A percentile compares a stretch with the other conserved stretches of the same genome.
These are phyloP conservation scores for Phoma sp. DNA, from an alignment of 2,329 filamentous ascomycete species.

Conservation along the genomic window DNA sequence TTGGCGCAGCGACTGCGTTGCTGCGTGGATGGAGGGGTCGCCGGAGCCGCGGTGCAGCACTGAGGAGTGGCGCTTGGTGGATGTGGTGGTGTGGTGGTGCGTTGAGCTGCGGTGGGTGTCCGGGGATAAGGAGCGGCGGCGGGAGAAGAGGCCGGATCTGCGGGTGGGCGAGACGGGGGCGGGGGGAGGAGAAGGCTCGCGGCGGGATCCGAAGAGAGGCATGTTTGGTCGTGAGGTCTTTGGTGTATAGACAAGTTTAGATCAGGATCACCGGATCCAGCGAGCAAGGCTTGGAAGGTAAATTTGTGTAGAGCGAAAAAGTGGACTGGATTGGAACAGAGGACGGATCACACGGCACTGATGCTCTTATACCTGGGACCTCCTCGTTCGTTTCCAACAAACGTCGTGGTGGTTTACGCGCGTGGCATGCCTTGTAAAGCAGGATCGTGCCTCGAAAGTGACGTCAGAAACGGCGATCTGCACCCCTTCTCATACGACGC, in stretches of 20 bases:
- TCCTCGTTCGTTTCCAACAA: background rate
- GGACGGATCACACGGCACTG: conserved; percentile 7
- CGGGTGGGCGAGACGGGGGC: conserved; percentile 31
- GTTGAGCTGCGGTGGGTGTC: conserved; percentile 26
- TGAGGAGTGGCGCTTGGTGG: conserved; percentile 38
- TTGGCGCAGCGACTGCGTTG: conserved; percentile 65
- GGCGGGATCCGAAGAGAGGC: conserved; percentile 46
- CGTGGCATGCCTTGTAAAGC: conserved; percentile 4
- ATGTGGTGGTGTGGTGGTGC: conserved; percentile 24
- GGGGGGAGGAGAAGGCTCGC: conserved; percentile 32
- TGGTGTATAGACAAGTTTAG: background rate
- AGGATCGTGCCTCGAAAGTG: conserved; percentile 2
- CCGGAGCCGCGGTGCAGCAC: conserved; percentile 55
- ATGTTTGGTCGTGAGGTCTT: conserved; percentile 20
- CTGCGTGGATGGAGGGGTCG: conserved; percentile 68
- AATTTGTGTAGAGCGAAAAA: conserved; percentile 2
- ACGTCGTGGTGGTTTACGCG: background rate
- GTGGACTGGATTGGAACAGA: conserved; percentile 5
- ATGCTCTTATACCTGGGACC: conserved; percentile 14
- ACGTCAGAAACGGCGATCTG: conserved; percentile 25
- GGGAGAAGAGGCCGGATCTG: conserved; percentile 45
- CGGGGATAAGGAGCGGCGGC: conserved; percentile 45
- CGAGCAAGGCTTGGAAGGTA: background rate
- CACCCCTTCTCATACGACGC: conserved; percentile 8
- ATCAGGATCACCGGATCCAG: background rate